phyloP scores from a whole-genome alignment of 306 rosid species.

The Quercus rubra region DNA sequence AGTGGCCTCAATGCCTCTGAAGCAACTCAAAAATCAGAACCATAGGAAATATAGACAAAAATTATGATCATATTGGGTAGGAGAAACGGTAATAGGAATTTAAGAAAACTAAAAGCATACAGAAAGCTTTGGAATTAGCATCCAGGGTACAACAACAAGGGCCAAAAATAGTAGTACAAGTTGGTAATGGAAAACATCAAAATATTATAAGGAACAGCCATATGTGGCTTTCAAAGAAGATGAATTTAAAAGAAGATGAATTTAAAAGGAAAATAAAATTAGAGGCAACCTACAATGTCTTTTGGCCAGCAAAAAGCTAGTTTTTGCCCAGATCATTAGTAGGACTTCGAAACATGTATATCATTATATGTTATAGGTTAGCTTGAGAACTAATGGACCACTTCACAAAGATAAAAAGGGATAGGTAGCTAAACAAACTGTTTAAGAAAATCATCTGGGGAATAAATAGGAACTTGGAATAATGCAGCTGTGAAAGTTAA shows the following conservation, averaged over 20 bases:
- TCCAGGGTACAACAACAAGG: constrained; percentile 84
- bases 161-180: constrained; percentile 70
- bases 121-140: constrained; percentile 94
- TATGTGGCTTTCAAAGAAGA: neutral
- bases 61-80: constrained; percentile 2
- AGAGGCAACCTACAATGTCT: constrained; percentile 60
- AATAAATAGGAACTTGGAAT: constrained; percentile 80
- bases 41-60: neutral
- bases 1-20: constrained; percentile 77
- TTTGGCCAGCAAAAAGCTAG: constrained; percentile 91
- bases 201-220: constrained; percentile 1
- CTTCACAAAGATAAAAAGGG: constrained; percentile 74
- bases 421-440: constrained; percentile 82
- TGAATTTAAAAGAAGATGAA: neutral
- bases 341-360: constrained; percentile 94
- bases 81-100: neutral
- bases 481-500: constrained; percentile 19
- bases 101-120: constrained; percentile 30
- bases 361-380: constrained; percentile 89
- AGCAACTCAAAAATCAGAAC: constrained; percentile 32
- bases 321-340: neutral
- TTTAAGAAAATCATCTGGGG: constrained; percentile 91
- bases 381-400: constrained; percentile 92
- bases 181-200: constrained; percentile 38
- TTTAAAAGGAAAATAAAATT: neutral